These are phyloP conservation scores for Kwoniella europaea DNA, from an alignment of 768 basidiomycete species.

Conservation along the genomic window DNA sequence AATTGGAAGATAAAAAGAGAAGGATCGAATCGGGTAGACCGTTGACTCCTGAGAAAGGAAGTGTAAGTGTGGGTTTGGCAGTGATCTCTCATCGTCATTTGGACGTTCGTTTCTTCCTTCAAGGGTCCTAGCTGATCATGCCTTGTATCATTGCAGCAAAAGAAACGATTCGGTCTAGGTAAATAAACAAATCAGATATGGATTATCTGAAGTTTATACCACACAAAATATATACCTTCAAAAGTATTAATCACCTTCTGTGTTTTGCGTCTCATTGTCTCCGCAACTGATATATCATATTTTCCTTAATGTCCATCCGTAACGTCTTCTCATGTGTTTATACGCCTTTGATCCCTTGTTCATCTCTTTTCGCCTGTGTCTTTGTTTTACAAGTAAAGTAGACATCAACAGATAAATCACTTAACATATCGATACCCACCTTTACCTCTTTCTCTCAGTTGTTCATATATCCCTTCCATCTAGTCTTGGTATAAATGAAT, in stretches of 20 bases:
- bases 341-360: conserved; percentile 1
- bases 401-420: too few relatives aligned
- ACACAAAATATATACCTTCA: neutral
- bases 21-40: conserved; percentile 92
- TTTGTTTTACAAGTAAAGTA: neutral
- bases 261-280: neutral
- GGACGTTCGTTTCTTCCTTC: neutral
- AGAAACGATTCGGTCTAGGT: conserved; percentile 59
- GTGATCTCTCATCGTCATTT: neutral
- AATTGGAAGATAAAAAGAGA: conserved; percentile 98
- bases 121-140: conserved; percentile 1
- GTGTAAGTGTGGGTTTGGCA: conserved; percentile 63
- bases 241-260: neutral
- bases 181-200: conserved; percentile 38
- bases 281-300: neutral
- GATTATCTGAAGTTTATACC: neutral
- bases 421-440: neutral
- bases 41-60: conserved; percentile 89
- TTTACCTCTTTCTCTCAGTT: conserved; percentile 2
- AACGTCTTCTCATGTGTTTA: conserved; percentile 22
- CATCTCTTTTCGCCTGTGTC: neutral
- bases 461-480: conserved; percentile 12
- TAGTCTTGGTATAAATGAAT: conserved; percentile 1
- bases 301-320: conserved; percentile 10
- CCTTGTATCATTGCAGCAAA: conserved; percentile 34